A percentile compares a stretch with the other conserved stretches of the same genome.
Evolutionary conservation across 306 rosid species (phyloP).

Genomic region (Prosopis cineraria): DNA sequence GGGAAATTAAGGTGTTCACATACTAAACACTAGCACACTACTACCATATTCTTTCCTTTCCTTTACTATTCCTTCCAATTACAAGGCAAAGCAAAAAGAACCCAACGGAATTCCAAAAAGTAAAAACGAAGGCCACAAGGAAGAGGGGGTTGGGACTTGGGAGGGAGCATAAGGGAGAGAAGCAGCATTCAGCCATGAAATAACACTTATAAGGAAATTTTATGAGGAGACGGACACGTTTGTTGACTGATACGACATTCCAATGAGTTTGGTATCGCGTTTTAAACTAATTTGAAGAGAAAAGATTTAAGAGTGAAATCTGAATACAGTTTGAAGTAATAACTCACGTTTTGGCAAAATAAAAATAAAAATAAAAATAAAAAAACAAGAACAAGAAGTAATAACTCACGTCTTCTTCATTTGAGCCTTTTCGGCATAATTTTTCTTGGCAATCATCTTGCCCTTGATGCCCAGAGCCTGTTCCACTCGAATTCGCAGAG

Average conservation of each 20-base stretch:
- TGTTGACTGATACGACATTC: not conserved
- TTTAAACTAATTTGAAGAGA: not conserved
- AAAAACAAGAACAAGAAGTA: too few relatives aligned
- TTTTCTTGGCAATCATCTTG: slow-evolving; percentile 70
- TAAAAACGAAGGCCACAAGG: not conserved
- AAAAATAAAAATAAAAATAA: too few relatives aligned
- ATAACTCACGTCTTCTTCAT: slow-evolving; percentile 73
- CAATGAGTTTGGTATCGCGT: not conserved
- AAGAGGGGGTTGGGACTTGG: not conserved
- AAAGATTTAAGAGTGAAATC: not conserved
- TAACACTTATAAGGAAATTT: not conserved
- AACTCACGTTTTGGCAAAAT: too few relatives aligned
- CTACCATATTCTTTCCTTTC: not conserved
- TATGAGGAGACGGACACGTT: not conserved
- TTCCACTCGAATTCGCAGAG: slow-evolving; percentile 10
- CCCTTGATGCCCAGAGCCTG: slow-evolving; percentile 73
- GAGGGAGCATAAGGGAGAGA: not conserved
- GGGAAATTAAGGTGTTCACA: not conserved
- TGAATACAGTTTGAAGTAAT: too few relatives aligned
- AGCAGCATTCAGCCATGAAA: not conserved
- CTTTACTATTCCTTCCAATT: not conserved
- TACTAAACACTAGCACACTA: not conserved
- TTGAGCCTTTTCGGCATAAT: slow-evolving; percentile 65
- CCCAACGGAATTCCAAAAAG: not conserved
- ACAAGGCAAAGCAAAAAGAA: not conserved